These are phyloP conservation scores for Solioccasus polychromus DNA, from an alignment of 768 basidiomycete species.

Conservation along the genomic window DNA sequence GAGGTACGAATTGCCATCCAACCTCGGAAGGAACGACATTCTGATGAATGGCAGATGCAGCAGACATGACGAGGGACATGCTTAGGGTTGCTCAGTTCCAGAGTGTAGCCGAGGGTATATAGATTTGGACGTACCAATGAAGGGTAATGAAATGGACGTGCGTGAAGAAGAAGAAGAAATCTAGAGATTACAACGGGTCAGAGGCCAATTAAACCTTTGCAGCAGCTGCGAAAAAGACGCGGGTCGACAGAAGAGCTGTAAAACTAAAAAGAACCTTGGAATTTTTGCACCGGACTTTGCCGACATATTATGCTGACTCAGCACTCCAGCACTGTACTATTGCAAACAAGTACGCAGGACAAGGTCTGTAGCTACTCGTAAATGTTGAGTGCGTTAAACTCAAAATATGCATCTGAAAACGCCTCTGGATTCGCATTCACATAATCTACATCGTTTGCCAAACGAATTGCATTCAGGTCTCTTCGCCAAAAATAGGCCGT, in stretches of 20 bases:
- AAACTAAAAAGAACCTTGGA: constrained; percentile 9
- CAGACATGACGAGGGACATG: constrained; percentile 38
- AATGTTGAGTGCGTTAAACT: constrained; percentile 5
- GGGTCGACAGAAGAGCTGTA: constrained; percentile 21
- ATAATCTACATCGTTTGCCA: background rate
- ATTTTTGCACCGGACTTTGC: constrained; percentile 34
- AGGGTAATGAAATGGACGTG: constrained; percentile 34
- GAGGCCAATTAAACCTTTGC: constrained; percentile 27
- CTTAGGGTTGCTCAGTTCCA: constrained; percentile 10
- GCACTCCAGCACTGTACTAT: too few species aligned
- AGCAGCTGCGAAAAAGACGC: constrained; percentile 21
- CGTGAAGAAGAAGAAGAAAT: constrained; percentile 37
- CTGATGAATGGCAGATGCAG: constrained; percentile 47
- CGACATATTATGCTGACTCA: constrained; percentile 28
- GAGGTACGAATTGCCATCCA: constrained; percentile 98
- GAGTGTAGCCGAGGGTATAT: constrained; percentile 4
- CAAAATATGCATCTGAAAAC: constrained; percentile 5
- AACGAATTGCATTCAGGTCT: background rate
- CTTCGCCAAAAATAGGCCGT: background rate
- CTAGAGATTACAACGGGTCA: constrained; percentile 35
- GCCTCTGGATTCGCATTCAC: constrained; percentile 1
- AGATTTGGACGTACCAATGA: constrained; percentile 29
- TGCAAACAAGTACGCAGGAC: too few species aligned
- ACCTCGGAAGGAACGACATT: constrained; percentile 89
- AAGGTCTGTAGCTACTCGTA: background rate